Evolutionary conservation across 768 basidiomycete genomes (phyloP), one percentile per base, ranked within the genome.

Genomic region (Auricularia auricula-judae): DNA sequence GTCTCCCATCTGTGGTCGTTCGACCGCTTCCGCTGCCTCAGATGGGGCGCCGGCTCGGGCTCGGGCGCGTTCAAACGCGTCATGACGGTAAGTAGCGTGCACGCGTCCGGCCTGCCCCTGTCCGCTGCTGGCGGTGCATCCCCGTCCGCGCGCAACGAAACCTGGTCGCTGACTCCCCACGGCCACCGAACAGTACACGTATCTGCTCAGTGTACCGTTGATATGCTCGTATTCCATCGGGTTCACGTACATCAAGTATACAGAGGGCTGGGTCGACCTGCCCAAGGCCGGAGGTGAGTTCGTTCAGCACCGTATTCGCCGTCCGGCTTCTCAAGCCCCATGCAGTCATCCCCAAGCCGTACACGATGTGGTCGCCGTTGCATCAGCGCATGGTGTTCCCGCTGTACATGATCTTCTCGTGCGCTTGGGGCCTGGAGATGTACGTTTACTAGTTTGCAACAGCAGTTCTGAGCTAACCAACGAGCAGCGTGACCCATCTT

Each of bases 51-150:
- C 35, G 87, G 85, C 1, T 80, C 81, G 2, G 74, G 83, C 65
- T 81, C 85, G 16, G 88, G 88, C n/a, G 81, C 87, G 3, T 92
- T 92, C 76, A 92, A 90, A 73, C 84, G 91, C 34, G 70, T 92
- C 71, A 92, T 93, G 91, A 92, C 88, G 43, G 89, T 91, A 66
- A 64, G 83, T n/a, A n/a, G n/a, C 18, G 3, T 54, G 18, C 53
- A 18, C 53, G n/a, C 18, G 53, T 42, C 18, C 18, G 18, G 29
- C 11, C 18, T 11, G n/a, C 53, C 53, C 53, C 53, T 54, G 29
- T 54, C 29, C 53, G 53, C 53, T 11, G 11, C 53, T 54, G 10
- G n/a, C 53, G 53, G 12, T 42, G 39, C 39, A 42, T 42, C 8
- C 8, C 39, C 39, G 39, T 14, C 39, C 39, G 39, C 39, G 8